Evolutionary conservation across 1,284 basidiomycete species (phyloP).

Genomic region (Hypsizygus ulmarius): DNA sequence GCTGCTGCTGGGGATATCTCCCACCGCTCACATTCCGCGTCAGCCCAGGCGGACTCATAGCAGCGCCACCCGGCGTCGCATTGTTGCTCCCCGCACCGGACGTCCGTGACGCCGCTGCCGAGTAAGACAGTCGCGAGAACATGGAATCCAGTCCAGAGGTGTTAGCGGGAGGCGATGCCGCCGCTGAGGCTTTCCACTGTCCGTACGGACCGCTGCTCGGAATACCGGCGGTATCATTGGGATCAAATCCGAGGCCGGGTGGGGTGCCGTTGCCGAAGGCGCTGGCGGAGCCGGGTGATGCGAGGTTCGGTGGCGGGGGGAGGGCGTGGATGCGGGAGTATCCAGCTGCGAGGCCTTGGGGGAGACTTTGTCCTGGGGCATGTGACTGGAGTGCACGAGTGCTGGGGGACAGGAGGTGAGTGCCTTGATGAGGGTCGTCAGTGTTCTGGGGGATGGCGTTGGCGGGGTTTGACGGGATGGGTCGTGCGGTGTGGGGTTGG

Average conservation of each 20-base stretch:
- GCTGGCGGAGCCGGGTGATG: constrained; percentile 41
- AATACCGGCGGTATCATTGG: constrained; percentile 5
- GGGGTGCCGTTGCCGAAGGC: constrained; percentile 26
- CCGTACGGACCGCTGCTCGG: constrained; percentile 27
- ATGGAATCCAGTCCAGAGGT: constrained; percentile 41
- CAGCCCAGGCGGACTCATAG: constrained; percentile 36
- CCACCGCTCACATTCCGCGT: constrained; percentile 36
- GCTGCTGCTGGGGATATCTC: constrained; percentile 29
- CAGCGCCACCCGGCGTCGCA: constrained; percentile 16
- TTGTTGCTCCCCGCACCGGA: constrained; percentile 4
- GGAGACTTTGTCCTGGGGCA: constrained; percentile 83
- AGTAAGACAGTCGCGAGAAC: constrained; percentile 49
- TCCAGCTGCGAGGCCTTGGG: constrained; percentile 83
- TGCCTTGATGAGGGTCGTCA: constrained; percentile 15
- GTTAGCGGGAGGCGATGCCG: constrained; percentile 25
- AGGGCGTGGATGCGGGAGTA: constrained; percentile 80
- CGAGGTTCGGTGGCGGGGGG: constrained; percentile 43
- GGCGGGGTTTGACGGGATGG: constrained; percentile 25
- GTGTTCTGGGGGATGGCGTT: constrained; percentile 3
- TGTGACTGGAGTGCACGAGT: constrained; percentile 72
- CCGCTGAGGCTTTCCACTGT: constrained; percentile 22
- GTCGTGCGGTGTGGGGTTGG: constrained; percentile 24
- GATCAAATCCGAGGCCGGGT: constrained; percentile 14
- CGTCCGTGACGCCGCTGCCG: constrained; percentile 33
- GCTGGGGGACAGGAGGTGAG: constrained; percentile 52